phyloP scores from a whole-genome alignment of 2,329 filamentous ascomycete genomes.

The Fusarium sp. region DNA sequence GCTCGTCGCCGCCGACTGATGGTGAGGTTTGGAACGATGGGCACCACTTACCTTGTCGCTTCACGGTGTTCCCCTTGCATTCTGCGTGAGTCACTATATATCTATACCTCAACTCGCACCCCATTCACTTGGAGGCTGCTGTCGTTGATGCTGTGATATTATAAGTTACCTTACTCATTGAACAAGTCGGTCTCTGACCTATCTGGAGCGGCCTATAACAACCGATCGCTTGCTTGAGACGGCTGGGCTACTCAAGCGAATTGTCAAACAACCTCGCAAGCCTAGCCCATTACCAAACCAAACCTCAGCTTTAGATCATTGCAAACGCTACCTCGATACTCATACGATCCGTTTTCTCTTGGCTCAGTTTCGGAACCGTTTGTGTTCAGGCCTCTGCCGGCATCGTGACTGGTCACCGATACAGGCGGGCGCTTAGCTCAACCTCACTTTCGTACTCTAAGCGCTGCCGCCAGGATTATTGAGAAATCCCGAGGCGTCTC shows the following conservation, averaged over 20 bases:
- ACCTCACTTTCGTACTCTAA: slow-evolving; percentile 38
- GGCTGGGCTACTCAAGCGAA: slow-evolving; percentile 46
- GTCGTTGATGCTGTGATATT: slow-evolving; percentile 35
- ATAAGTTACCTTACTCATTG: slow-evolving; percentile 18
- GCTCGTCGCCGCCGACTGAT: slow-evolving; percentile 31
- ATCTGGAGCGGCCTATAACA: slow-evolving; percentile 37
- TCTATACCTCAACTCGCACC: slow-evolving; percentile 35
- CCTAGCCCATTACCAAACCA: slow-evolving; percentile 20
- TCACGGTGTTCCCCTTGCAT: slow-evolving; percentile 48
- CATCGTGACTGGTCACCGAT: slow-evolving; percentile 43
- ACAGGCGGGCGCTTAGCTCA: slow-evolving; percentile 46
- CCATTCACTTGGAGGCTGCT: slow-evolving; percentile 49
- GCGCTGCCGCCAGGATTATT: slow-evolving; percentile 45
- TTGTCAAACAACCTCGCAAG: slow-evolving; percentile 32
- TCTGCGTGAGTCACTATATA: slow-evolving; percentile 48
- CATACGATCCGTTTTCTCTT: slow-evolving; percentile 30
- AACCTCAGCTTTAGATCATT: slow-evolving; percentile 17
- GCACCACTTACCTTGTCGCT: slow-evolving; percentile 45
- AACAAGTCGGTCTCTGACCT: slow-evolving; percentile 34
- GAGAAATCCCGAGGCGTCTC: slow-evolving; percentile 33
- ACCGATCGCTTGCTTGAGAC: slow-evolving; percentile 41
- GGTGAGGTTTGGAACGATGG: slow-evolving; percentile 46
- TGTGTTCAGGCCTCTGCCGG: slow-evolving; percentile 25
- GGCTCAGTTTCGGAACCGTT: slow-evolving; percentile 39
- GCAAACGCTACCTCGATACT: slow-evolving; percentile 16